These are phyloP conservation scores for Microbotryomycetes sp. DNA, from an alignment of 1,284 basidiomycete genomes.

Conservation along the genomic window DNA sequence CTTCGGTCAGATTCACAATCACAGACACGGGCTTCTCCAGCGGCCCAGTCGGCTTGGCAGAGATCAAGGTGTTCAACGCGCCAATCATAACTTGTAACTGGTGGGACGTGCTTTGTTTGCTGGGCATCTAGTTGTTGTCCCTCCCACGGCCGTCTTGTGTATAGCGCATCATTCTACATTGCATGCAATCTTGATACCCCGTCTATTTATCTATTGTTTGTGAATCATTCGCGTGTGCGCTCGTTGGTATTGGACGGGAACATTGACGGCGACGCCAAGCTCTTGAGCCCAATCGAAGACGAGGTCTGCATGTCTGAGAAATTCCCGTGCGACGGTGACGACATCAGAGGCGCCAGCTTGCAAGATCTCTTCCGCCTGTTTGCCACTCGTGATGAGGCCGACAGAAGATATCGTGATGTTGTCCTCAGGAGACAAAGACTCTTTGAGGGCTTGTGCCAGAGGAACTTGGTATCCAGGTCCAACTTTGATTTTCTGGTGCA, in stretches of 20 bases:
- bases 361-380: slow-evolving; percentile 60
- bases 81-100: not conserved
- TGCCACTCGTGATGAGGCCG: slow-evolving; percentile 61
- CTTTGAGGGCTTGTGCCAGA: slow-evolving; percentile 62
- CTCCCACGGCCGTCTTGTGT: too few relatives aligned
- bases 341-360: slow-evolving; percentile 60
- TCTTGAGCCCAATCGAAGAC: slow-evolving; percentile 48
- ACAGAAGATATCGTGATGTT: slow-evolving; percentile 49
- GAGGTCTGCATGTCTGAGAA: slow-evolving; percentile 54
- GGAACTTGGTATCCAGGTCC: slow-evolving; percentile 63
- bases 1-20: slow-evolving; percentile 25
- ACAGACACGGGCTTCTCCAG: slow-evolving; percentile 1
- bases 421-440: slow-evolving; percentile 46
- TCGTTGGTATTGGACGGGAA: slow-evolving; percentile 37
- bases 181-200: too few relatives aligned
- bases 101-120: not conserved
- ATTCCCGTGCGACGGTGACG: slow-evolving; percentile 58
- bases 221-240: slow-evolving; percentile 51
- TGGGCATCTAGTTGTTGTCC: not conserved
- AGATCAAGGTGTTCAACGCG: slow-evolving; percentile 13
- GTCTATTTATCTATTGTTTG: too few relatives aligned
- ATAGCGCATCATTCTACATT: too few relatives aligned
- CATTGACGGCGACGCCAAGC: slow-evolving; percentile 49
- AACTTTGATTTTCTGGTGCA: slow-evolving; percentile 53
- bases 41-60: slow-evolving; percentile 14